Conservation (phyloP, 352 stramenopile genomes). For the Thalassiosira exigua region DNA sequence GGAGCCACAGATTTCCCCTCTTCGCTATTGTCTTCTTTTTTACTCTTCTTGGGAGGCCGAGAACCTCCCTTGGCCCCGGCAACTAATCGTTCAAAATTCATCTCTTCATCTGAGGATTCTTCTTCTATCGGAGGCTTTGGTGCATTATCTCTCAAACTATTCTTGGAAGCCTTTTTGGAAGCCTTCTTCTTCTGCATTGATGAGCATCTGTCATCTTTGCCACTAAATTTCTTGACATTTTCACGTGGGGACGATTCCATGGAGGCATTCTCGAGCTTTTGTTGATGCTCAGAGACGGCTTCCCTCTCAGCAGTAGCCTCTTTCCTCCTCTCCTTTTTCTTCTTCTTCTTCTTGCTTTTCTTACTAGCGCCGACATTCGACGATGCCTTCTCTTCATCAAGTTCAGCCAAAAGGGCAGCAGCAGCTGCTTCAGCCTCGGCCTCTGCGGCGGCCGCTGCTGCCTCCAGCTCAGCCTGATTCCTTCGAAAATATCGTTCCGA, state of each 20-base stretch:
- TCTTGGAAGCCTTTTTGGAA: slow-evolving; percentile 22
- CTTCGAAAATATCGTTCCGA: slow-evolving; percentile 49
- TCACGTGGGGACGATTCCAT: no score
- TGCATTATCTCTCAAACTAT: no score
- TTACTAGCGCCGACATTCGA: slow-evolving; percentile 52
- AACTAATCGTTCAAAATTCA: slow-evolving; percentile 61
- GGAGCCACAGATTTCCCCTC: slow-evolving; percentile 30
- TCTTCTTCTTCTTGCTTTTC: slow-evolving; percentile 81
- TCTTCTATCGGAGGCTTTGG: no score
- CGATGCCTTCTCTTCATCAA: slow-evolving; percentile 81
- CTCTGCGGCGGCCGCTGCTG: slow-evolving; percentile 55
- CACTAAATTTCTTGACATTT: no score
- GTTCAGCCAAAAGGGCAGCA: slow-evolving; percentile 79
- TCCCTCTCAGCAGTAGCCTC: slow-evolving; percentile 23
- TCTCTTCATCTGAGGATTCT: slow-evolving; percentile 62
- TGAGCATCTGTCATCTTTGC: not conserved
- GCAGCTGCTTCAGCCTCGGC: slow-evolving; percentile 82
- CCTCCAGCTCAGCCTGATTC: slow-evolving; percentile 59
- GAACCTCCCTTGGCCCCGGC: slow-evolving; percentile 36
- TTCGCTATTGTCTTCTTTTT: slow-evolving; percentile 31
- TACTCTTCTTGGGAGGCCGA: slow-evolving; percentile 45
- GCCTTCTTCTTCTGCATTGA: slow-evolving; percentile 32
- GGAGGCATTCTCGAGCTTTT: not conserved
- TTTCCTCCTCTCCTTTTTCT: slow-evolving; percentile 73
- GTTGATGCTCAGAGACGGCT: not conserved